Evolutionary conservation across 192 early-diverging fungal species (phyloP), one percentile per base, ranked within the genome.

Genomic region (Coemansia sp.): DNA sequence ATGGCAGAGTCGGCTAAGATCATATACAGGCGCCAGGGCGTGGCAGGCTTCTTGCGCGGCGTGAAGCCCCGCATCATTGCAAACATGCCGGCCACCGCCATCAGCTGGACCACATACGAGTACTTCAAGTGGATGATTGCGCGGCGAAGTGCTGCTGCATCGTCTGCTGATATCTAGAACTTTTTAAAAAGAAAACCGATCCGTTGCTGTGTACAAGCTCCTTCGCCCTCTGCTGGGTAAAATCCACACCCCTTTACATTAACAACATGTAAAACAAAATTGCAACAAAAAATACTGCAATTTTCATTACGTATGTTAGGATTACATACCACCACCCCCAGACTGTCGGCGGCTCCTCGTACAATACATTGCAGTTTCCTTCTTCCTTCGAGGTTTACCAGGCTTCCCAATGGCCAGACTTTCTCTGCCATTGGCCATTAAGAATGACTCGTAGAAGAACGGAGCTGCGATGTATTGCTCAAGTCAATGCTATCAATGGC

Each of bases 61-160:
- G 66, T 88, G n/a, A 75, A 87, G 59, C 93, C 97, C 9, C 82
- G 97, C 35, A 85, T 98, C 21, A 81, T 99, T 60, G 90, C 93
- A 14, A 90, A 99, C 75, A 90, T 96, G 87, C 95, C 97, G 0
- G 88, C 91, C 36, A 95, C 95, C 0, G 95, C 95, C 24, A 93
- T 99, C 59, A 92, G 91, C 76, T 99, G 97, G 97, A 93, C 91
- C 51, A 93, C 94, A 0, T 93, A 93, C 77, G 92, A 93, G 72
- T 93, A 92, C 65, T 90, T 92, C 55, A 93, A 93, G 67, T 93
- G 89, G 90, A 61, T 86, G 30, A 84, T 91, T 56, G 64, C 72
- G 1, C 76, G 73, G 73, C 70, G 81, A 78, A 68, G 75, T 15
- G 51, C 23, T 53, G 21, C 51, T 1, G 7, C 44, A 4, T 53